Evolutionary conservation across 1,284 basidiomycete species (phyloP), one percentile per base, ranked within the genome.

Genomic region (Rhizopogon parksii): DNA sequence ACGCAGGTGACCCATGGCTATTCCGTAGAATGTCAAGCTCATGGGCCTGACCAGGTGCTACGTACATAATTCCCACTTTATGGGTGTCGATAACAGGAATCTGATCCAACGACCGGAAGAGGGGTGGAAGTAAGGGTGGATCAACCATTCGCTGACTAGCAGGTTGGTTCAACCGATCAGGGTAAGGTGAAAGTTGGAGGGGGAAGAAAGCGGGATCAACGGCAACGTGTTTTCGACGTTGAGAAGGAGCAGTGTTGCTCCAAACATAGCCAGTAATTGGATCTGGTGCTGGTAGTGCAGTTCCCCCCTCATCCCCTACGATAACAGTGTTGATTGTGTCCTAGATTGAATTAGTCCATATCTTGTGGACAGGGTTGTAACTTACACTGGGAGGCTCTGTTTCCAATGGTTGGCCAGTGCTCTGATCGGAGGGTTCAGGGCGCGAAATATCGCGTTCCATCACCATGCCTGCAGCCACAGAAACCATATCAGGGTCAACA

Each of bases 1-100:
- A 99, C 3, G 92, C 88, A 0, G 92, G 91, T 1, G 96, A 98
- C 6, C 96, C 96, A 62, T 95, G 87, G 0, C 82, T 81, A 63
- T 99, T 99, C 54, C 78, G 77, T 19, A 99, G 78, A 51, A 99
- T 98, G 53, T 96, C 92, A 7, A 71, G 70, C 64, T 99, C 95
- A 21, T 80, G 73, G 11, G 75, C 85, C 68, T 99, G 96, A 0
- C 91, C 91, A 2, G 93, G 91, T 0, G 89, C 95, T 39, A 95
- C 95, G 64, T 98, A 99, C 68, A 99, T 75, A 36, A 99, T 89
- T 2, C 94, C 96, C 37, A 99, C 89, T 70, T 96, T 95, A 71
- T 97, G 91, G 1, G 93, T 95, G 68, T 99, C 96, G 56, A 99
- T 96, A 55, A 98, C 94, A 0, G 95, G 94, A 48, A 90, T 88